Evolutionary conservation across 106 monocot species (phyloP).

Genomic region (Dendrobium nobile): DNA sequence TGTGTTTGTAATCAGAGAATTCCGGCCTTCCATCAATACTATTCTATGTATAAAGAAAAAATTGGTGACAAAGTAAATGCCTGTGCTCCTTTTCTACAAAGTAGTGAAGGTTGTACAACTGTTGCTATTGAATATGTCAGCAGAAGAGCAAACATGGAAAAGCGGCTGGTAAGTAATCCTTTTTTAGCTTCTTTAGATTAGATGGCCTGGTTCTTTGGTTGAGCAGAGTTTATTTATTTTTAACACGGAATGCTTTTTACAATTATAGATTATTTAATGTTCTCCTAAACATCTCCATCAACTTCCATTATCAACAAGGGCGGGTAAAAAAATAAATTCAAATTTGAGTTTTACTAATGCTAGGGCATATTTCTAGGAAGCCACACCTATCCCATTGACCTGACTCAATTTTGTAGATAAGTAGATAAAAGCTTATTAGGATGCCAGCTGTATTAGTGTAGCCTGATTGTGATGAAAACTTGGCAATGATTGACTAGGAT

Average conservation of each 20-base stretch:
- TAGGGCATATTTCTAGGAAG: too few relatives aligned
- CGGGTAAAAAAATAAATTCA: too few relatives aligned
- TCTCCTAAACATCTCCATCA: neutral
- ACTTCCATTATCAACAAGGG: neutral
- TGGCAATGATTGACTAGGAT: neutral
- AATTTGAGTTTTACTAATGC: too few relatives aligned
- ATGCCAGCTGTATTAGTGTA: neutral
- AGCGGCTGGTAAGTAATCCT: constrained; percentile 50
- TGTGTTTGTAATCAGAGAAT: constrained; percentile 33
- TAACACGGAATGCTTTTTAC: neutral
- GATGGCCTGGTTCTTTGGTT: neutral
- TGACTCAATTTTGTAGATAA: neutral
- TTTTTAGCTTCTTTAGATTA: neutral
- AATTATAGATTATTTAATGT: neutral
- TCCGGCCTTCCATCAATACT: constrained; percentile 46
- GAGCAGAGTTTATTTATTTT: neutral
- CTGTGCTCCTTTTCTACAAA: constrained; percentile 30
- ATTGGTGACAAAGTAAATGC: constrained; percentile 55
- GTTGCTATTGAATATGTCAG: constrained; percentile 37
- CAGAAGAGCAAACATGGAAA: constrained; percentile 84
- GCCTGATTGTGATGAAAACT: neutral
- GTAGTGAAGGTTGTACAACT: constrained; percentile 9
- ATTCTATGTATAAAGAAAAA: constrained; percentile 66
- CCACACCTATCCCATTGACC: too few relatives aligned
- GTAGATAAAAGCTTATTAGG: neutral